Evolutionary conservation across 2,329 filamentous ascomycete species (phyloP).

Genomic region (Coniochaeta sp.): DNA sequence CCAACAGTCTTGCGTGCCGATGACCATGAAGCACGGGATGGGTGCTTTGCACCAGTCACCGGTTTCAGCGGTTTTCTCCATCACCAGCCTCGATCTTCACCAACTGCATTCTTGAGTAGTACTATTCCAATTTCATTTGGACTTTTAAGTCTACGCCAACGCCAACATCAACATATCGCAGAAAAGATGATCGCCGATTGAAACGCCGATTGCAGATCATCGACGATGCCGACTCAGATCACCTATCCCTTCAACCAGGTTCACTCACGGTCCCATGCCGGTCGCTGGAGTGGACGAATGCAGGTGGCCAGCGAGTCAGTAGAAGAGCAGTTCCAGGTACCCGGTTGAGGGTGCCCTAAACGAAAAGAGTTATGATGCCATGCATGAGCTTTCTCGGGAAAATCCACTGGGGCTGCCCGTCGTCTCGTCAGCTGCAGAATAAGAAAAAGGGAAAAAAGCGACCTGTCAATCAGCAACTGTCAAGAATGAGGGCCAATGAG

Average conservation of each 20-base stretch:
- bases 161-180: background rate
- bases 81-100: background rate
- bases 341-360: background rate
- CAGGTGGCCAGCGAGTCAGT: background rate
- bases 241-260: background rate
- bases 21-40: too few relatives aligned
- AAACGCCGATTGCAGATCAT: background rate
- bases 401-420: too few relatives aligned
- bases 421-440: background rate
- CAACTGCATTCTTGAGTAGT: too few relatives aligned
- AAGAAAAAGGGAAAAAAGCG: background rate
- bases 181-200: background rate
- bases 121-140: too few relatives aligned
- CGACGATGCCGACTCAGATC: too few relatives aligned
- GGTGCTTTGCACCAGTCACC: too few relatives aligned
- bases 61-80: too few relatives aligned
- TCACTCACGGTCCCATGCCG: too few relatives aligned
- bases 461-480: background rate
- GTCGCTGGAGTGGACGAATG: background rate
- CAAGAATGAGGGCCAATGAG: background rate
- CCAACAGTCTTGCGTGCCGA: background rate
- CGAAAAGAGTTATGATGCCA: background rate
- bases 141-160: background rate
- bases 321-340: background rate
- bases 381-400: background rate